Conservation (phyloP, 345 rosid species). For the Linum usitatissimum region DNA sequence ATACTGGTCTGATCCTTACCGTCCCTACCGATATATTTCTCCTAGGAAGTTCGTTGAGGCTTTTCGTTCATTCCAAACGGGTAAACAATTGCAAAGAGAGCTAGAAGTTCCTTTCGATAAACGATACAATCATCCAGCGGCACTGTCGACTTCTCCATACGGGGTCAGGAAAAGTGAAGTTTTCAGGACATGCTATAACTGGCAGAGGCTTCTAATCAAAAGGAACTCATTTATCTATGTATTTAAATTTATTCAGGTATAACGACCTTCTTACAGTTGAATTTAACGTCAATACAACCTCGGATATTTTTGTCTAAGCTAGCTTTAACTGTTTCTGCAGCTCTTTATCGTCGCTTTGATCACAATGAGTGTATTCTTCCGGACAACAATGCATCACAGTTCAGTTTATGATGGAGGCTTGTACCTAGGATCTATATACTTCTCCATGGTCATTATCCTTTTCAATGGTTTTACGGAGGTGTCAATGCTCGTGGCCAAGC, state of each 20-base stretch:
- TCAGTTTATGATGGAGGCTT: constrained; percentile 83
- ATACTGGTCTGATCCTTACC: constrained; percentile 73
- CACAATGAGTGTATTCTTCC: constrained; percentile 94
- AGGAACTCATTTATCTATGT: constrained; percentile 84
- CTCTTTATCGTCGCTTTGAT: constrained; percentile 80
- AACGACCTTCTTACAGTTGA: not conserved
- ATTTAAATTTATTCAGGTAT: constrained; percentile 91
- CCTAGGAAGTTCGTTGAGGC: constrained; percentile 84
- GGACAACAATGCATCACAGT: constrained; percentile 68
- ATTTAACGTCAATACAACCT: not conserved
- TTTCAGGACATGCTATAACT: constrained; percentile 56
- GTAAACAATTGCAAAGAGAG: constrained; percentile 49
- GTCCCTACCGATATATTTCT: constrained; percentile 67
- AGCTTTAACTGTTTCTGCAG: constrained; percentile 36
- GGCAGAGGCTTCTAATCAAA: constrained; percentile 90
- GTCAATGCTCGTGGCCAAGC: constrained; percentile 91
- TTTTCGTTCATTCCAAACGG: constrained; percentile 46
- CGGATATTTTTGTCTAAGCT: not conserved
- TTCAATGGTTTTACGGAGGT: constrained; percentile 98
- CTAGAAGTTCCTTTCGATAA: constrained; percentile 69
- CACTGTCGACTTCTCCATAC: constrained; percentile 62
- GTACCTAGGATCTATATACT: constrained; percentile 79
- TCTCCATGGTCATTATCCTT: constrained; percentile 94
- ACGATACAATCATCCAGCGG: constrained; percentile 85
- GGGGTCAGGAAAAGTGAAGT: constrained; percentile 64